Conservation (phyloP, 164 flowering plant genomes). For the Euptelea pleiosperma region DNA sequence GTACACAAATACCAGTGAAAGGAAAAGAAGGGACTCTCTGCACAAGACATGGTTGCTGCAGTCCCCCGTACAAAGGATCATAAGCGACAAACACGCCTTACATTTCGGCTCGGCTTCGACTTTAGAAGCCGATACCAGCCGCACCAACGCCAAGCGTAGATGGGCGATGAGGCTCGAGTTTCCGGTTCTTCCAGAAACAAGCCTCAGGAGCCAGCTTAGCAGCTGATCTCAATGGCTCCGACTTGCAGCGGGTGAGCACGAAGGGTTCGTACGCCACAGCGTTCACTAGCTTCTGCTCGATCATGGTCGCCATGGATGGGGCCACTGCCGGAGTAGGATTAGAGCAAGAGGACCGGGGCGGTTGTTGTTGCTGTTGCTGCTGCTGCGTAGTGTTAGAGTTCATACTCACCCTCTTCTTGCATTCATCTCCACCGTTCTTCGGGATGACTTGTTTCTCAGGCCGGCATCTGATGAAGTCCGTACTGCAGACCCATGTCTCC, state of each 20-base stretch:
- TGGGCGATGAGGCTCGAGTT: slow-evolving; percentile 60
- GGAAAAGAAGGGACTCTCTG: no score
- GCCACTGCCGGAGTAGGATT: slow-evolving; percentile 30
- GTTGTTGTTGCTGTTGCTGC: slow-evolving; percentile 2
- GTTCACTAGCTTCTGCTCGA: slow-evolving; percentile 64
- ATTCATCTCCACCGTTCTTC: slow-evolving; percentile 23
- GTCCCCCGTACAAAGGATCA: no score
- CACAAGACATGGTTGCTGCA: no score
- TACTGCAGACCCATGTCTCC: slow-evolving; percentile 93
- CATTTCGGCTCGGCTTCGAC: slow-evolving; percentile 4
- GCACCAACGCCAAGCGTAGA: slow-evolving; percentile 54
- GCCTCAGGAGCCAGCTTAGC: slow-evolving; percentile 62
- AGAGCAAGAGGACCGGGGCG: slow-evolving; percentile 59
- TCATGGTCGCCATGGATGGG: slow-evolving; percentile 53
- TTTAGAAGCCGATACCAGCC: slow-evolving; percentile 69
- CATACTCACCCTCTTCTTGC: slow-evolving; percentile 33
- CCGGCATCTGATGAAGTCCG: slow-evolving; percentile 68
- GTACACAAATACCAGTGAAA: neutral
- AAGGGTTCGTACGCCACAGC: slow-evolving; percentile 70
- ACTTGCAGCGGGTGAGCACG: slow-evolving; percentile 84
- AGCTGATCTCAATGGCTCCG: slow-evolving; percentile 85
- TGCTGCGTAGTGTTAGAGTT: slow-evolving; percentile 23
- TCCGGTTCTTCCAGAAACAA: slow-evolving; percentile 78
- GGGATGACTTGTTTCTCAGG: slow-evolving; percentile 22
- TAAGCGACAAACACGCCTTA: no score